phyloP scores from a whole-genome alignment of 2,329 filamentous ascomycete species.

The Pestalotiopsis sp. region DNA sequence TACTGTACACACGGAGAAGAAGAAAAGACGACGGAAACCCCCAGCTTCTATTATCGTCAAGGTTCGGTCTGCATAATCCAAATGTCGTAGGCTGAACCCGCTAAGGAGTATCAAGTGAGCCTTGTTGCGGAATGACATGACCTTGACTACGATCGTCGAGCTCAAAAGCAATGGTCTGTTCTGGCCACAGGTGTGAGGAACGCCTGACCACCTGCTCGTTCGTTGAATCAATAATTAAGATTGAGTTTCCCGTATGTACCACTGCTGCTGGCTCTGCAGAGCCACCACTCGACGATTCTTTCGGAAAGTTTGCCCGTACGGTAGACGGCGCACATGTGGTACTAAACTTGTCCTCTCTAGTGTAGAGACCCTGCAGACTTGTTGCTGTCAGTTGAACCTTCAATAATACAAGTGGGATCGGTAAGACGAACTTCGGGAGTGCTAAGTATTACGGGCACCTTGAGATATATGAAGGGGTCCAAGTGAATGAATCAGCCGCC shows the following conservation, averaged over 20 bases:
- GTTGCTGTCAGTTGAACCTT: too few relatives aligned
- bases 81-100: background rate
- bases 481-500: background rate
- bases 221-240: background rate
- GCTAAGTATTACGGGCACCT: background rate
- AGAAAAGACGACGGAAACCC: background rate
- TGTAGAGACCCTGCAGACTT: too few relatives aligned
- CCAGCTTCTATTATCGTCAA: background rate
- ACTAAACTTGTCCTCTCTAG: too few relatives aligned
- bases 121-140: background rate
- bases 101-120: background rate
- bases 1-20: background rate
- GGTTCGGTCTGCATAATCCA: background rate
- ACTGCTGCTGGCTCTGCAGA: background rate
- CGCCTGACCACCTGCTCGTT: background rate
- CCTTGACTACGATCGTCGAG: background rate
- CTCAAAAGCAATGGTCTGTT: background rate
- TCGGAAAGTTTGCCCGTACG: too few relatives aligned
- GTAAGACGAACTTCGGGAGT: too few relatives aligned
- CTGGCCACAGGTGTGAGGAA: background rate
- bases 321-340: too few relatives aligned
- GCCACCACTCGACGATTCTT: background rate
- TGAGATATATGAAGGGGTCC: background rate
- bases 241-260: background rate
- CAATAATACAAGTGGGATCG: too few relatives aligned